Percentiles rank a stretch among this genome's conserved stretches.
Conservation (phyloP, 2,329 filamentous ascomycete species). For the Reticulascus tulasneorum region DNA sequence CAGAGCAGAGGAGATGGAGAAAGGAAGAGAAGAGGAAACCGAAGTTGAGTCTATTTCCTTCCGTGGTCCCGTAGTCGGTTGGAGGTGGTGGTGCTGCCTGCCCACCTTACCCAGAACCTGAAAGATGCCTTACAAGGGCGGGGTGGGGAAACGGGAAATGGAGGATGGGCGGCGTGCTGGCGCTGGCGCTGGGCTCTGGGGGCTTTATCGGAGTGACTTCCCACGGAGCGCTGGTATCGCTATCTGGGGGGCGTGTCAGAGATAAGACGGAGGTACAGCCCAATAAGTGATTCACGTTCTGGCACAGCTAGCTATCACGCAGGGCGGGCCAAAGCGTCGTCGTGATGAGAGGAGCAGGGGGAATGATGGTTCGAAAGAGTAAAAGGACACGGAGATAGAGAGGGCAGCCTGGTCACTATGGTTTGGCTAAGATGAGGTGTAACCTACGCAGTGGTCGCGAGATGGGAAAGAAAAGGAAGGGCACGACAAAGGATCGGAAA, state of each 20-base stretch:
- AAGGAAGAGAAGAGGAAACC: slow-evolving; percentile 1
- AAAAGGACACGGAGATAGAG: background rate
- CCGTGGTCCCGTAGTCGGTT: slow-evolving; percentile 1
- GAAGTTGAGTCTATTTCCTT: slow-evolving; percentile 4
- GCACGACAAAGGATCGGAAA: too few species aligned
- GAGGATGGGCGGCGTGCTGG: slow-evolving; percentile 9
- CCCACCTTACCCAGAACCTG: background rate
- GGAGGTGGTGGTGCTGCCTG: slow-evolving; percentile 3
- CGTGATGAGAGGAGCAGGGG: background rate
- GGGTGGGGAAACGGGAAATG: slow-evolving; percentile 7
- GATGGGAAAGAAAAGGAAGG: too few species aligned
- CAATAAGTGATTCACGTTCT: slow-evolving; percentile 9
- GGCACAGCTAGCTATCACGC: slow-evolving; percentile 2
- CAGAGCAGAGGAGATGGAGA: slow-evolving; percentile 3
- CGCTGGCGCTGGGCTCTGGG: too few species aligned
- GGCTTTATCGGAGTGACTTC: slow-evolving; percentile 11
- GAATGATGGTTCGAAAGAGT: background rate
- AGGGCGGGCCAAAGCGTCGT: background rate
- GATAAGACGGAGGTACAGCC: slow-evolving; percentile 9
- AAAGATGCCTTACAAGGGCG: slow-evolving; percentile 1
- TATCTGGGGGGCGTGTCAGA: slow-evolving; percentile 7
- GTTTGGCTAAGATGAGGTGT: too few species aligned
- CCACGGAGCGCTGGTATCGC: slow-evolving; percentile 10
- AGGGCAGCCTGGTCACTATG: too few species aligned
- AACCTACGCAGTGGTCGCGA: too few species aligned